A percentile compares a stretch with the other conserved stretches of the same genome.
phyloP scores from a whole-genome alignment of 1,284 basidiomycete genomes.

The Ustilago xerochloae region DNA sequence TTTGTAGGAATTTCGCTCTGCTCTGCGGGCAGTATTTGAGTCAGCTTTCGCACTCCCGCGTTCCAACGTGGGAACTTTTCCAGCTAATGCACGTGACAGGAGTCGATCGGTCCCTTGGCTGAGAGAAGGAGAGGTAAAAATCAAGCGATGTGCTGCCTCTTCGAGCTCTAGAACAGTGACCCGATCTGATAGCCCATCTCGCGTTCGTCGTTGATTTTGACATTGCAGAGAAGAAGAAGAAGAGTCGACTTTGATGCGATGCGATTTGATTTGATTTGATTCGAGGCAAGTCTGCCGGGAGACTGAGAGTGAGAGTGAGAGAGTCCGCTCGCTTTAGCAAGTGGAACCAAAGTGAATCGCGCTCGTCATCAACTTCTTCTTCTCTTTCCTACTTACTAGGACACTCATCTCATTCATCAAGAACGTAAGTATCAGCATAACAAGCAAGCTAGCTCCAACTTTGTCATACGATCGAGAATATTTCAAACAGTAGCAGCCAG shows the following conservation, averaged over 20 bases:
- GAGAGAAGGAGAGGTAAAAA: too few species aligned
- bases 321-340: too few species aligned
- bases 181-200: background rate
- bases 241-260: background rate
- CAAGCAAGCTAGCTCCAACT: background rate
- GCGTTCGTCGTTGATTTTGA: background rate
- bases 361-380: conserved; percentile 9
- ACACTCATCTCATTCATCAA: conserved; percentile 38
- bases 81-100: background rate
- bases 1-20: background rate
- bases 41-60: too few species aligned
- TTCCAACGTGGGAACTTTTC: conserved; percentile 14
- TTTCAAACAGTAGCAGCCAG: background rate
- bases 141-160: background rate
- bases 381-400: conserved; percentile 13
- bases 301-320: background rate
- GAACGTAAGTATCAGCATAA: conserved; percentile 31
- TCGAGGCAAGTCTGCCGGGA: too few species aligned
- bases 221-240: conserved; percentile 1
- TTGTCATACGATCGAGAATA: background rate
- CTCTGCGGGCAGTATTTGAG: background rate
- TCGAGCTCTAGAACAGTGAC: background rate
- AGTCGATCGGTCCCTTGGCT: too few species aligned
- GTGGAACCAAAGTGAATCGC: background rate
- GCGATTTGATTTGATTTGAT: too few species aligned